Evolutionary conservation across 2,329 filamentous ascomycete genomes (phyloP).

Genomic region (Penicillium concentricum): DNA sequence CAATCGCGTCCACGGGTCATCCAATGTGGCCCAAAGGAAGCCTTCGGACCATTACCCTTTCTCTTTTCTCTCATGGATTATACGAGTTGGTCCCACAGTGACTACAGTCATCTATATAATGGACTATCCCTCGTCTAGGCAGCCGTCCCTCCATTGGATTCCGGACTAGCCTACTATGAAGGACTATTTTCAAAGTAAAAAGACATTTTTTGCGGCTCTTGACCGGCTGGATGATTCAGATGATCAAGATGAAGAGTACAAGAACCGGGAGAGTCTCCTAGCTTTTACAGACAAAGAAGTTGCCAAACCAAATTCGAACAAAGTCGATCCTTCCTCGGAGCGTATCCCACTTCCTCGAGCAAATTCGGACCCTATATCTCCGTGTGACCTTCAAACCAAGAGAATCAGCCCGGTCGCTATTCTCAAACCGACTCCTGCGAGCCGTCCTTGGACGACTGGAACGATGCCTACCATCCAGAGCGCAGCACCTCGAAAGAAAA

Average conservation of each 20-base stretch:
- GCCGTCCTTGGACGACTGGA: slow-evolving; percentile 14
- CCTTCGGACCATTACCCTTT: slow-evolving; percentile 1
- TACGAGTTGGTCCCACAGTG: neutral
- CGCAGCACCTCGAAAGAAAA: slow-evolving; percentile 23
- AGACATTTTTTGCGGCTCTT: slow-evolving; percentile 37
- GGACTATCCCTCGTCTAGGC: slow-evolving; percentile 17
- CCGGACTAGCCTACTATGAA: slow-evolving; percentile 22
- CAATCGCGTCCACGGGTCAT: slow-evolving; percentile 16
- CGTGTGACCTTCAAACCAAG: neutral
- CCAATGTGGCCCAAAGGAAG: slow-evolving; percentile 14
- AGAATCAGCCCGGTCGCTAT: neutral
- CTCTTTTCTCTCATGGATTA: no score
- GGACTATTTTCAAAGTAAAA: slow-evolving; percentile 26
- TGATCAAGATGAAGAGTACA: slow-evolving; percentile 26
- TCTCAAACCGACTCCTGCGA: slow-evolving; percentile 4
- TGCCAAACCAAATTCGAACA: neutral
- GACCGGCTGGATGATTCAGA: slow-evolving; percentile 33
- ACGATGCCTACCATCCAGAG: slow-evolving; percentile 13
- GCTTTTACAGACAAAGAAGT: neutral
- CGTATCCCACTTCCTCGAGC: slow-evolving; percentile 6
- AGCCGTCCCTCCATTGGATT: slow-evolving; percentile 8
- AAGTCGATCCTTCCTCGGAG: neutral
- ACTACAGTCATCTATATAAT: neutral
- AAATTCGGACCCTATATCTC: slow-evolving; percentile 10
- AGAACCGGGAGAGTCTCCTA: slow-evolving; percentile 13